These are phyloP conservation scores for Phytophthora niederhauseri DNA, from an alignment of 352 stramenopile species.

Conservation along the genomic window DNA sequence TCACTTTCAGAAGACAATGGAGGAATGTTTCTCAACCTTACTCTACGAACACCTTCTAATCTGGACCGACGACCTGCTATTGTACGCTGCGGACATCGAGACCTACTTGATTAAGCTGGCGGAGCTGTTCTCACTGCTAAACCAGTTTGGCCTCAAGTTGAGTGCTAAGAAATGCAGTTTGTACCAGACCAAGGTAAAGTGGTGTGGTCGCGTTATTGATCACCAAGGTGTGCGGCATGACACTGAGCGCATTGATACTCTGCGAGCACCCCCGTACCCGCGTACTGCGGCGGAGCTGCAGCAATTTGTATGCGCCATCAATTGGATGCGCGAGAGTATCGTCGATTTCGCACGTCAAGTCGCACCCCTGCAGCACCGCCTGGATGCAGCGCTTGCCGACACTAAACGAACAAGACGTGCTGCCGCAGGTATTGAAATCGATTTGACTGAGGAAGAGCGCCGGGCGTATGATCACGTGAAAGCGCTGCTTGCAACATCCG, in stretches of 20 bases:
- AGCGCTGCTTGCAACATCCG: neutral
- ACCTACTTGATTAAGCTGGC: neutral
- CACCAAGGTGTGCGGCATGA: neutral
- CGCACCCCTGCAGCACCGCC: neutral
- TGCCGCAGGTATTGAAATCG: neutral
- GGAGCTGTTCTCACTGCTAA: neutral
- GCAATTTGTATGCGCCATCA: conserved; percentile 2
- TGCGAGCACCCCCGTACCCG: too few species aligned
- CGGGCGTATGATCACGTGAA: conserved; percentile 2
- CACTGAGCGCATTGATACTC: neutral
- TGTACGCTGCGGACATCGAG: neutral
- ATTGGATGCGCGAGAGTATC: conserved; percentile 1
- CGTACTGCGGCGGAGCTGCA: neutral
- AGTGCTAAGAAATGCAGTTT: neutral
- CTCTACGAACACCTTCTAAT: conserved; percentile 2
- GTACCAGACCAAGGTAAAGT: neutral
- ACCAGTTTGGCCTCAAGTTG: neutral
- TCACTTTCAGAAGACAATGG: conserved; percentile 16
- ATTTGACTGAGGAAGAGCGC: neutral
- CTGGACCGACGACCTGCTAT: neutral
- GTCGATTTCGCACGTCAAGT: neutral
- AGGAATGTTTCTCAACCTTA: conserved; percentile 2
- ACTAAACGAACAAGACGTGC: neutral
- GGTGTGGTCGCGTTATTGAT: neutral
- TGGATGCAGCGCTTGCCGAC: neutral